Base-by-base conservation (phyloP, 1,284 basidiomycete genomes). In the Mycena citricolor region DNA sequence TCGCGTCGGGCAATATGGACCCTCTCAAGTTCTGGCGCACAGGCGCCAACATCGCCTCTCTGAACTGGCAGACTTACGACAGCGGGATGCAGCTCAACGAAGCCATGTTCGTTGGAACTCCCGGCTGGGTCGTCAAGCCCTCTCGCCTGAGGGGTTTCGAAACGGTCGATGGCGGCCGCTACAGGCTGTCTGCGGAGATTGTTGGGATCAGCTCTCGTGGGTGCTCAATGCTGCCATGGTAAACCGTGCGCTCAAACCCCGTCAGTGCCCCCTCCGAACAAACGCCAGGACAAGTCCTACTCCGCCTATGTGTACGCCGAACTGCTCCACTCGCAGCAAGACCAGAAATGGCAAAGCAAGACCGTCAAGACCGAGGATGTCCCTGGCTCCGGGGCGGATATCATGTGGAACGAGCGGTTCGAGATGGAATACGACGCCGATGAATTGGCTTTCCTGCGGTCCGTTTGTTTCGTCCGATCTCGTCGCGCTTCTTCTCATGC, bases 51-150 rank as follows among this genome's bases (percentile, higher is more conserved):
- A 69, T 85, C n/a, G 73, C 72, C 5, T 74, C 77, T 22, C 61
- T 86, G 31, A 86, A 86, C 56, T 83, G 80, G 80, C 83, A 85
- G 61, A 65, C 61, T 13, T 79, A 69, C 55, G 71, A 79, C 52
- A 54, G 47, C 0, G 70, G 73, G 4, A 71, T 74, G 69, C 72
- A 76, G 51, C 57, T 84, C 26, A 82, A 83, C 50, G 82, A 82
- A 56, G 81, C 73, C 0, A 71, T 85, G 68, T 86, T 85, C 55
- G 69, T 70, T 1, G 81, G 76, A 0, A 77, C 70, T 2, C 58
- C 63, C 4, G 82, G 82, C 0, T 85, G 75, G 73, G 73, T 79
- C 0, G 60, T 71, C 32, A 81, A 81, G 53, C 81, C 62, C 22
- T 56, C 47, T 39, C 63, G 51, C 32, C 61, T 66, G 57, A n/a